Percentiles rank a stretch among this genome's conserved stretches.
Evolutionary conservation across 2,329 filamentous ascomycete genomes (phyloP).

Genomic region (Cryphonectria naterciae): DNA sequence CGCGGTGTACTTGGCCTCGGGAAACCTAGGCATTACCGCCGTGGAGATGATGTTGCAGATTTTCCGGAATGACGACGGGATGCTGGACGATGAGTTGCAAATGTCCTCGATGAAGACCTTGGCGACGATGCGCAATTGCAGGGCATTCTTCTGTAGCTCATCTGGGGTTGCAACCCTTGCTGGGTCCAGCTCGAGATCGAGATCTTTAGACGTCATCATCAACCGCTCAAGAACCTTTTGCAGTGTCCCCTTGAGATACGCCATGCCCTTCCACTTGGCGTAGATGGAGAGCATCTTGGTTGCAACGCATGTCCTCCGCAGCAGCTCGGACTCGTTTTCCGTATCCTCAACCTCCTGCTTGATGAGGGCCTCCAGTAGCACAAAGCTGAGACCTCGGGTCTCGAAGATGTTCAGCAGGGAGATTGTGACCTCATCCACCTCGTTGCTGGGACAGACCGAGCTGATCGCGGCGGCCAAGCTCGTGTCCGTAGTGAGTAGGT

Average conservation of each 20-base stretch:
- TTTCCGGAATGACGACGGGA: conserved; percentile 66
- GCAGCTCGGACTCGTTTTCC: conserved; percentile 70
- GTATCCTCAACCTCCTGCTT: conserved; percentile 68
- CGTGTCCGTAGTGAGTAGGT: conserved; percentile 66
- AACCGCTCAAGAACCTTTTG: conserved; percentile 69
- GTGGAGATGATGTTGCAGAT: conserved; percentile 71
- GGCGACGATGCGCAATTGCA: conserved; percentile 68
- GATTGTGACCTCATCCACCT: conserved; percentile 71
- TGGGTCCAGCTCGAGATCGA: conserved; percentile 71
- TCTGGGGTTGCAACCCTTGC: conserved; percentile 62
- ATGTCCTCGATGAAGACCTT: conserved; percentile 75
- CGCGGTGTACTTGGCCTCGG: conserved; percentile 72
- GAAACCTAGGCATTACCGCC: conserved; percentile 66
- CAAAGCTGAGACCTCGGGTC: conserved; percentile 64
- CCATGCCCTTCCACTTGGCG: conserved; percentile 70
- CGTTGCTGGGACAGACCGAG: conserved; percentile 67
- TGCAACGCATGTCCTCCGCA: conserved; percentile 71
- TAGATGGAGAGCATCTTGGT: conserved; percentile 75
- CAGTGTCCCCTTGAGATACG: conserved; percentile 66
- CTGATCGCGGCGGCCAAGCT: conserved; percentile 67
- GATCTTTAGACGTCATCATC: conserved; percentile 67
- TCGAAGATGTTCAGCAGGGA: conserved; percentile 73
- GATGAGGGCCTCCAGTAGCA: conserved; percentile 67
- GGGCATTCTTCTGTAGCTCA: conserved; percentile 67
- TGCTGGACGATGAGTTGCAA: conserved; percentile 63